phyloP scores from a whole-genome alignment of 1,284 basidiomycete species.

The Golubevia sp. region DNA sequence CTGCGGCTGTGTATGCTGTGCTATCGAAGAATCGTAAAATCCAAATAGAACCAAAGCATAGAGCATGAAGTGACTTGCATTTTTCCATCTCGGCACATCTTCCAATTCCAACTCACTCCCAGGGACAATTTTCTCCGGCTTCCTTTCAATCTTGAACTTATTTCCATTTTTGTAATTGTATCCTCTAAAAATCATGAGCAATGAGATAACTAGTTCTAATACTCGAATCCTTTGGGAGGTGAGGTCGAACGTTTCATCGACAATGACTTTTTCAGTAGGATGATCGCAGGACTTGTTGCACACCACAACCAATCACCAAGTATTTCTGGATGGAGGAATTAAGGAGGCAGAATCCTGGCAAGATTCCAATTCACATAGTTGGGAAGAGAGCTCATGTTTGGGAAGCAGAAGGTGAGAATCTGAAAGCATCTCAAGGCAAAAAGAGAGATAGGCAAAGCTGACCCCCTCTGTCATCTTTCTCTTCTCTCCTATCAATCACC shows the following conservation, averaged over 20 bases:
- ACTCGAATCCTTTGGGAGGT: too few relatives aligned
- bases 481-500: constrained; percentile 16
- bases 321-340: background rate
- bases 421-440: background rate
- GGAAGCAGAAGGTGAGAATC: constrained; percentile 72
- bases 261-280: too few relatives aligned
- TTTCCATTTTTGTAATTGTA: too few relatives aligned
- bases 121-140: too few relatives aligned
- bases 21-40: background rate
- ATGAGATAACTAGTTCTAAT: too few relatives aligned
- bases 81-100: too few relatives aligned
- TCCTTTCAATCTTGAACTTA: too few relatives aligned
- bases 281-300: too few relatives aligned
- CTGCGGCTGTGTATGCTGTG: background rate
- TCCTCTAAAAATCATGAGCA: too few relatives aligned
- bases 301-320: too few relatives aligned
- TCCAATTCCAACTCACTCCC: too few relatives aligned
- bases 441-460: background rate
- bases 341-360: background rate
- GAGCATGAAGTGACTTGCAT: background rate
- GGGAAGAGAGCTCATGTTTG: constrained; percentile 76
- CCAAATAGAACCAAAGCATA: background rate
- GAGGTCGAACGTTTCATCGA: too few relatives aligned
- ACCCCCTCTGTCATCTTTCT: constrained; percentile 8
- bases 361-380: constrained; percentile 67